Evolutionary conservation across 1,284 basidiomycete genomes (phyloP).

Genomic region (Cutaneotrichosporon curvatum): DNA sequence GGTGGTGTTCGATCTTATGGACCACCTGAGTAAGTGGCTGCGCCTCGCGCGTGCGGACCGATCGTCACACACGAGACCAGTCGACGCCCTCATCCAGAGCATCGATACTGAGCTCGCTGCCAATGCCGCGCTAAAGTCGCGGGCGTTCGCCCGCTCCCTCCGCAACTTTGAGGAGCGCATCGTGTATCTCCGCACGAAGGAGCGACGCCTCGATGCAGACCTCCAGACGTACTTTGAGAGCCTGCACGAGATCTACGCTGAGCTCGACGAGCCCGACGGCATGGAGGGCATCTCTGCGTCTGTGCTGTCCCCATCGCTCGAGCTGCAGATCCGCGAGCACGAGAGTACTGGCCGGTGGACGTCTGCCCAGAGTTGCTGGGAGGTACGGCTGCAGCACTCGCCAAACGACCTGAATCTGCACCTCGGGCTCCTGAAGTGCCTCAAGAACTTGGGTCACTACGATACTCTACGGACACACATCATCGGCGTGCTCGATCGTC

Average conservation of each 20-base stretch:
- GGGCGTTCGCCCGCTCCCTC: slow-evolving; percentile 85
- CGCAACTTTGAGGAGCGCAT: slow-evolving; percentile 91
- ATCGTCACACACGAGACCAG: slow-evolving; percentile 31
- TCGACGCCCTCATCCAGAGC: slow-evolving; percentile 71
- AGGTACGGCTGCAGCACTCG: slow-evolving; percentile 84
- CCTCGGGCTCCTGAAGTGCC: slow-evolving; percentile 80
- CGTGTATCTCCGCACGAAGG: slow-evolving; percentile 49
- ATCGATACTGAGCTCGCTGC: slow-evolving; percentile 88
- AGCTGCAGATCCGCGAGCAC: slow-evolving; percentile 96
- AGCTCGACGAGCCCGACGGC: slow-evolving; percentile 95
- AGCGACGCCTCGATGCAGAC: slow-evolving; percentile 48
- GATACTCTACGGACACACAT: slow-evolving; percentile 96
- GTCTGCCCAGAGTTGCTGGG: slow-evolving; percentile 98
- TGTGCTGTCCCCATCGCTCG: slow-evolving; percentile 81
- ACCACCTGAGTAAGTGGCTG: slow-evolving; percentile 90
- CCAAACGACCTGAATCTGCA: slow-evolving; percentile 86
- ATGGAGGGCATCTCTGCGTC: slow-evolving; percentile 96
- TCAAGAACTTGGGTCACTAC: slow-evolving; percentile 93
- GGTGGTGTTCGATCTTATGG: slow-evolving; percentile 89
- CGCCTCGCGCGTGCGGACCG: slow-evolving; percentile 52
- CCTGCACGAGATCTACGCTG: slow-evolving; percentile 91
- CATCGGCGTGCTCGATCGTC: slow-evolving; percentile 74
- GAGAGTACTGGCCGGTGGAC: slow-evolving; percentile 98
- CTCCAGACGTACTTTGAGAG: slow-evolving; percentile 79
- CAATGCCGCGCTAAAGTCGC: slow-evolving; percentile 86